Evolutionary conservation across 305 asterid genomes (phyloP), one percentile per base, ranked within the genome.

Genomic region (Fraxinus floribunda): DNA sequence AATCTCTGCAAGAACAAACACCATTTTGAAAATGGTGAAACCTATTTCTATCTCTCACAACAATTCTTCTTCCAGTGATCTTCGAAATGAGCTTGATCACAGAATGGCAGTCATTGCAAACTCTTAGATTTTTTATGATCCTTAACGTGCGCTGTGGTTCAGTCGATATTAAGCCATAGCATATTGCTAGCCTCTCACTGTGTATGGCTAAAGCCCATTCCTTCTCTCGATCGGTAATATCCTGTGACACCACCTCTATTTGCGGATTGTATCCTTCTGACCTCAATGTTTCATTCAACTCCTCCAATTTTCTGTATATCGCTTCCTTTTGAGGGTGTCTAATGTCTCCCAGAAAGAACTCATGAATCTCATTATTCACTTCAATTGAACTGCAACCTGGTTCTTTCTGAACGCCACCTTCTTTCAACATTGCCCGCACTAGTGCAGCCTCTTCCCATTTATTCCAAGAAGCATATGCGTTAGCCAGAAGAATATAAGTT

Each of bases 331-430:
- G 76, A 32, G 92, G 89, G 81, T 92, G 94, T 18, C 88, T 86
- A 62, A 80, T 76, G 78, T 92, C 95, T 41, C 92, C 94, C 60
- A 87, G 73, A 62, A 92, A 52, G 80, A 92, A 92, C 84, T 90
- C 91, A 18, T 89, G 94, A 57, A 88, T 82, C 81, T 86, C 88
- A 8, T 88, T 85, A 2, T 83, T 66, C 81, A 85, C 90, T 78
- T 87, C 93, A 15, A 89, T 89, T 3, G 81, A 86, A 77, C 95
- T 90, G 81, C 91, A 87, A 13, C 95, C 94, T 5, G 90, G 94
- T 78, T 87, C 92, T 79, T 92, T 92, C 73, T 85, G 72, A 44
- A 88, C 22, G 32, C 88, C 90, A 10, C 71, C 68, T 52, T 83
- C 86, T 80, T 78, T 89, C 92, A 92, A 73, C 86, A 80, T 86